Conservation (phyloP, 2,329 filamentous ascomycete genomes). For the Sarocladium strictum region DNA sequence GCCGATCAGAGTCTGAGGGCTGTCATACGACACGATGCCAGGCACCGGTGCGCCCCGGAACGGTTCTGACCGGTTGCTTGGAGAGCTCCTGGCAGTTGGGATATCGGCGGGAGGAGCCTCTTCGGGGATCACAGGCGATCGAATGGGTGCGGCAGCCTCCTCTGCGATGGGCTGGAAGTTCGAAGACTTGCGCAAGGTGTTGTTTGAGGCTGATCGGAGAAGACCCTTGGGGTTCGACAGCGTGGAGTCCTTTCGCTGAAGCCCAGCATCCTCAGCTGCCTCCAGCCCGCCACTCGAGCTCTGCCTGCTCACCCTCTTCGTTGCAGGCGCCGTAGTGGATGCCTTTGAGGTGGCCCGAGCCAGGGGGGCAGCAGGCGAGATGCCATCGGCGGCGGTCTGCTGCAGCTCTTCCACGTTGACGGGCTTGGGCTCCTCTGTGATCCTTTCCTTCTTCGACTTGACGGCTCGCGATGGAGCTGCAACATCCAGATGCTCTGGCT, state of each 20-base stretch:
- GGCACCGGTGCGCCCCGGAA: slow-evolving; percentile 27
- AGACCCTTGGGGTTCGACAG: slow-evolving; percentile 13
- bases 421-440: slow-evolving; percentile 48
- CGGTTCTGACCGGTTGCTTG: slow-evolving; percentile 19
- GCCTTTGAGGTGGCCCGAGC: slow-evolving; percentile 16
- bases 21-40: slow-evolving; percentile 44
- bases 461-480: slow-evolving; percentile 23
- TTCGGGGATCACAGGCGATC: slow-evolving; percentile 17
- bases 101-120: slow-evolving; percentile 12
- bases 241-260: background rate
- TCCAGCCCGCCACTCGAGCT: background rate
- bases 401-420: slow-evolving; percentile 60
- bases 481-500: slow-evolving; percentile 53
- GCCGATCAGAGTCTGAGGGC: slow-evolving; percentile 49
- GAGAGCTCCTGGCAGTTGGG: slow-evolving; percentile 4
- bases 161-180: slow-evolving; percentile 38
- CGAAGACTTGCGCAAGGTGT: slow-evolving; percentile 20
- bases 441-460: slow-evolving; percentile 10
- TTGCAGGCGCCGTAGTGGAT: background rate
- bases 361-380: slow-evolving; percentile 25
- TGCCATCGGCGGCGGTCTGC: slow-evolving; percentile 51
- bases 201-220: slow-evolving; percentile 17
- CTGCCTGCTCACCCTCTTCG: background rate
- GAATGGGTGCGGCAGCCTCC: slow-evolving; percentile 23
- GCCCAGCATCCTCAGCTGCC: background rate